These are phyloP conservation scores for Ampelocalamus luodianensis DNA, from an alignment of 176 grass and related monocot species.

Conservation along the genomic window DNA sequence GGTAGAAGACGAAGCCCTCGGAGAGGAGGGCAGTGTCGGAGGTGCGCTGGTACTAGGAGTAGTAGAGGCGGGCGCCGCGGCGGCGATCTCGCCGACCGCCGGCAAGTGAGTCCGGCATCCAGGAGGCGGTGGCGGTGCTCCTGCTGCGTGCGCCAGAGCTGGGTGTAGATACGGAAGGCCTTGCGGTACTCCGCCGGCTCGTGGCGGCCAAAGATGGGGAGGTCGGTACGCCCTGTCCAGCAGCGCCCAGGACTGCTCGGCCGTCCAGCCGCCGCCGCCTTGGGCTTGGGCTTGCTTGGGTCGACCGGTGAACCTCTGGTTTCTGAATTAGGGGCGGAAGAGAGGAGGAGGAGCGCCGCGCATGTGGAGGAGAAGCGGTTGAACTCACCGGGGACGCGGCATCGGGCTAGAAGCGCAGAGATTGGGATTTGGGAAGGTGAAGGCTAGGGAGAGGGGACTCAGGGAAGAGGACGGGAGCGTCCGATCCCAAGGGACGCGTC, in stretches of 20 bases:
- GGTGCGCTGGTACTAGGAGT: conserved; percentile 87
- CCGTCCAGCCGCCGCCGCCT: conserved; percentile 28
- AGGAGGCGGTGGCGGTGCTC: conserved; percentile 82
- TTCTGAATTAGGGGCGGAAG: too few relatives aligned
- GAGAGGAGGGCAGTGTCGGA: conserved; percentile 79
- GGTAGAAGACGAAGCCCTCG: conserved; percentile 93
- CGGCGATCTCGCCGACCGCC: conserved; percentile 92
- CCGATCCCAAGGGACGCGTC: too few relatives aligned
- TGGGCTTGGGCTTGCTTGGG: conserved; percentile 28
- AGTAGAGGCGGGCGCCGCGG: conserved; percentile 95
- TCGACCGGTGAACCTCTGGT: too few relatives aligned
- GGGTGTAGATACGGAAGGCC: conserved; percentile 92
- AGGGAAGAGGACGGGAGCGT: too few relatives aligned
- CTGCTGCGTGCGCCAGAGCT: conserved; percentile 89
- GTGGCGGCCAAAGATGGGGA: conserved; percentile 69
- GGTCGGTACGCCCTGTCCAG: conserved; percentile 97
- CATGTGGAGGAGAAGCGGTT: too few relatives aligned
- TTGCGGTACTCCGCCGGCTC: conserved; percentile 78
- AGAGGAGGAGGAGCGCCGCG: too few relatives aligned
- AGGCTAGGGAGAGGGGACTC: too few relatives aligned
- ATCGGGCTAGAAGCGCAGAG: too few relatives aligned
- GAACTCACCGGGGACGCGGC: too few relatives aligned
- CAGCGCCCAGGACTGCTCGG: conserved; percentile 86
- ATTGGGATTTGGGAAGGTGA: too few relatives aligned
- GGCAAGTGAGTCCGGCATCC: conserved; percentile 75